Evolutionary conservation across 2,329 filamentous ascomycete genomes (phyloP), one percentile per base, ranked within the genome.

Genomic region (Phialophora chinensis): DNA sequence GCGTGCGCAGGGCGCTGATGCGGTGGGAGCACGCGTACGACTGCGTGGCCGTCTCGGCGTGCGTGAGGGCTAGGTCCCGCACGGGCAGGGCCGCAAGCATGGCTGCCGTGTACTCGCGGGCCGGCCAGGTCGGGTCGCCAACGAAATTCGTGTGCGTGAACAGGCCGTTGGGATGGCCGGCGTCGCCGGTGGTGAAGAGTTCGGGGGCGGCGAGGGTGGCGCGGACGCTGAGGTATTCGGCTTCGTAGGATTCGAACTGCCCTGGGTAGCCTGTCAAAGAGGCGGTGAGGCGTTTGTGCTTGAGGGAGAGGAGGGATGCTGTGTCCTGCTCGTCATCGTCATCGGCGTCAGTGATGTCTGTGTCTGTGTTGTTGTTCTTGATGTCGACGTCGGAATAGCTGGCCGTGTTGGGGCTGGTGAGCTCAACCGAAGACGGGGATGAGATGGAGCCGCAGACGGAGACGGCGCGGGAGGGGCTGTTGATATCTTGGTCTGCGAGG

Each of bases 91-190:
- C 44, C 25, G 50, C 44, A n/a, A 67, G 61, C 38, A 56, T 60
- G 38, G 61, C 25, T 4, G 29, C 12, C 6, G 62, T 63, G 60
- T 71, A 71, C 31, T 69, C 59, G 27, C 35, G 52, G 10, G 55
- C 31, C 6, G 61, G 61, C 52, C 38, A 67, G 23, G 49, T 63
- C n/a, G 67, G 69, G 60, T 68, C 64, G 1, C 29, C 27, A 14
- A 66, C 27, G 49, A 69, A 71, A 56, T 67, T 67, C 6, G 58
- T 64, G 61, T 71, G 69, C 7, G 63, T 67, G 63, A 66, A 67
- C 12, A 59, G 35, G 44, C 60, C 57, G 65, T 71, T 69, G 2
- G 67, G 62, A 52, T 71, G 69, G 29, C 59, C 14, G 14, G 63
- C 52, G 60, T 70, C 58, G 49, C 68, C 68, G 27, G 44, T 52